Conservation (phyloP, 2,329 filamentous ascomycete genomes). For the Byssochlamys sp. region DNA sequence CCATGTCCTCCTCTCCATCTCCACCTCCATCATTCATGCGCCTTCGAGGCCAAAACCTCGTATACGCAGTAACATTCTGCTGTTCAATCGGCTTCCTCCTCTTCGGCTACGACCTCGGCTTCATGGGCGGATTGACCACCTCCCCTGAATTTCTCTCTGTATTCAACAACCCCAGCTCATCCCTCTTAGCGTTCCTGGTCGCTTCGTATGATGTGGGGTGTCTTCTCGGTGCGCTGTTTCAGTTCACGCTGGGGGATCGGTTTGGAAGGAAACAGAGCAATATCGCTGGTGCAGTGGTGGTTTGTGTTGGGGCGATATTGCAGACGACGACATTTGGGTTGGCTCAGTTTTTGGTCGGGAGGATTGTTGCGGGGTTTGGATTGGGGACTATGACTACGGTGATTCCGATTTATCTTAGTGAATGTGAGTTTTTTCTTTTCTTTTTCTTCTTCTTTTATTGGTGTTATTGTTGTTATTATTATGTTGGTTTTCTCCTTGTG, state of each 20-base stretch:
- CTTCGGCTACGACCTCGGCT: constrained; percentile 36
- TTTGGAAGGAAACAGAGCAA: constrained; percentile 36
- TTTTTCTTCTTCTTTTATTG: no score
- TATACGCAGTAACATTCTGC: constrained; percentile 14
- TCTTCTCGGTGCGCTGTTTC: constrained; percentile 18
- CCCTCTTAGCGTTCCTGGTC: constrained; percentile 14
- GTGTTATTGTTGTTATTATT: no score
- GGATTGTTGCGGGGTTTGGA: constrained; percentile 16
- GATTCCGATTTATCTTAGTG: constrained; percentile 15
- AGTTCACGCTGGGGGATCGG: constrained; percentile 29
- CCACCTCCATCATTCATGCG: constrained; percentile 3
- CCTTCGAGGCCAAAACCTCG: constrained; percentile 11
- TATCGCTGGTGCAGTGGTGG: constrained; percentile 25
- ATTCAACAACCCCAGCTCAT: constrained; percentile 13
- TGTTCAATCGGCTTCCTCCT: constrained; percentile 32
- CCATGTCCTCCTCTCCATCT: background rate
- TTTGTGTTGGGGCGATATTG: constrained; percentile 15
- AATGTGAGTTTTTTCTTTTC: constrained; percentile 1
- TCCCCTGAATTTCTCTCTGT: constrained; percentile 3
- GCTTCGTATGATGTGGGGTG: constrained; percentile 18
- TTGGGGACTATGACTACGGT: constrained; percentile 16
- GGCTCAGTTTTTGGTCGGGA: constrained; percentile 14
- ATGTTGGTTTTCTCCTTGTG: no score
- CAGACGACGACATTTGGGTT: constrained; percentile 12
- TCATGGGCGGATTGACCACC: constrained; percentile 20